Percentiles rank a stretch among this genome's conserved stretches.
These are phyloP conservation scores for Tylopilus felleus DNA, from an alignment of 768 basidiomycete genomes.

Conservation along the genomic window DNA sequence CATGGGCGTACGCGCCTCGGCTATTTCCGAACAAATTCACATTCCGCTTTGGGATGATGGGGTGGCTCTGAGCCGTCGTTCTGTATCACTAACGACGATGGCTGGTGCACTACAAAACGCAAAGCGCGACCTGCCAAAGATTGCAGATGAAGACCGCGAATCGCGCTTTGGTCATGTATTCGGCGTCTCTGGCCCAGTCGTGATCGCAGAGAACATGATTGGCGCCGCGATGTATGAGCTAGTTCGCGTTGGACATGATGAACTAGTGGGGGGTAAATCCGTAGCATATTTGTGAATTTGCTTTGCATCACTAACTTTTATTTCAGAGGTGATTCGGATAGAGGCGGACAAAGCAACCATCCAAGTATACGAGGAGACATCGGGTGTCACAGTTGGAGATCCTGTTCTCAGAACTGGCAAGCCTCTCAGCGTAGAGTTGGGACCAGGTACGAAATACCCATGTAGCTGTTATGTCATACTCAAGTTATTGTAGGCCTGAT, in stretches of 20 bases:
- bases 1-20: conserved; percentile 32
- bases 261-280: conserved; percentile 87
- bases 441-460: conserved; percentile 66
- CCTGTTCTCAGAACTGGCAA: conserved; percentile 97
- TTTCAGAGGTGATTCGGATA: conserved; percentile 95
- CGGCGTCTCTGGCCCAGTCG: conserved; percentile 98
- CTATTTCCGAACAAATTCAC: conserved; percentile 20
- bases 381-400: conserved; percentile 98
- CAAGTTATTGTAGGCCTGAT: conserved; percentile 67
- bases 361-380: conserved; percentile 99
- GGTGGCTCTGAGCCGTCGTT: neutral
- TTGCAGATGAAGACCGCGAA: conserved; percentile 88
- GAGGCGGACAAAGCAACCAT: conserved; percentile 98
- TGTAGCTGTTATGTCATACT: neutral
- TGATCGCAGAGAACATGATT: conserved; percentile 92
- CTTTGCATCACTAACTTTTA: conserved; percentile 11
- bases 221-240: conserved; percentile 98
- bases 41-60: conserved; percentile 28
- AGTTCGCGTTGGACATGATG: conserved; percentile 97
- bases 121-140: conserved; percentile 80
- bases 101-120: conserved; percentile 93
- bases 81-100: conserved; percentile 47
- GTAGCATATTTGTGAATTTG: neutral
- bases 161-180: conserved; percentile 84
- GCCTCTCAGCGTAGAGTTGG: conserved; percentile 95